Base-by-base conservation (phyloP, 139 green algal genomes). In the Spirogloea muscicola region DNA sequence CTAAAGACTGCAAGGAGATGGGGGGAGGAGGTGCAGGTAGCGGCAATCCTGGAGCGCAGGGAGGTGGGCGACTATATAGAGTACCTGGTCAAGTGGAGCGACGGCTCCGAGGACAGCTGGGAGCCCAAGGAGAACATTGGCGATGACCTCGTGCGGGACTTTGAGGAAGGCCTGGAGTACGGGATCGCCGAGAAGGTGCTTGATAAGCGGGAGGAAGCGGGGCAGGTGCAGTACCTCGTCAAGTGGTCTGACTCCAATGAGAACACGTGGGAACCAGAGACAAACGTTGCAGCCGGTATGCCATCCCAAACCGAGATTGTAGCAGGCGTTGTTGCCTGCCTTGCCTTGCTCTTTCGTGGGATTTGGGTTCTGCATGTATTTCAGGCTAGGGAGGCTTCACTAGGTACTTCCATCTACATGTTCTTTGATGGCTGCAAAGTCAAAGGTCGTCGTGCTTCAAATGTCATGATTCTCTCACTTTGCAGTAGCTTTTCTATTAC, bases 51-150 rank as follows among this genome's bases (percentile, higher is more conserved):
- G 4, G 74, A 78, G 63, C 38, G 74, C 38, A 38, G 51, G 9
- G 74, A 18, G 3, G 74, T n/a, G 3, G 74, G 39, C 2, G 37
- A 55, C 1, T 13, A 25, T 0, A 13, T 71, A 3, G 76, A 85
- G 59, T 85, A 86, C 78, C 81, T 85, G 31, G 80, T 85, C 60
- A 46, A 77, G 67, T 85, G 80, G 80, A 42, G 16, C 31, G 80
- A 85, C 42, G 80, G 65, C 43, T 59, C 52, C 37, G 68, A 83
- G 48, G 79, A 85, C 78, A 82, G 43, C 33, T 85, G 80, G 79
- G 79, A 83, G 58, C 75, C 75, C 44, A 46, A 34, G 49, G 68
- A 74, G 16, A 77, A 85, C 64, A 80, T 85, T 49, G 66, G 80
- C 7, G 72, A 84, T 6, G 80, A 85, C 59, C 18, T 85, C 21